Percentiles rank a stretch among this genome's conserved stretches.
phyloP scores from a whole-genome alignment of 495 filamentous ascomycete species.

The Penicillium coprophilum region DNA sequence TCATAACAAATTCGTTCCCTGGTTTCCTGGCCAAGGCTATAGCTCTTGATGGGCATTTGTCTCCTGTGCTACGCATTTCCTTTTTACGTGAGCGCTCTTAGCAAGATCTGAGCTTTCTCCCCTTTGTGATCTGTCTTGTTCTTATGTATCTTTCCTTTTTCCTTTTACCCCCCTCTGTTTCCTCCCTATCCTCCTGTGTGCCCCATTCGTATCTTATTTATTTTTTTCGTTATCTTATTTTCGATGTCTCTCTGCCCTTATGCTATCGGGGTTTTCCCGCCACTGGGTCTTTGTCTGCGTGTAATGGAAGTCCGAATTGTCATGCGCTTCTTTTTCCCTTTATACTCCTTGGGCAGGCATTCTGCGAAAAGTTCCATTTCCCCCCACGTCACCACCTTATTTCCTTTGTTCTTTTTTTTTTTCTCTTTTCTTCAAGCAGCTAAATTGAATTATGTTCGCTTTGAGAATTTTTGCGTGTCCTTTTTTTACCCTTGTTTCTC shows the following conservation, averaged over 20 bases:
- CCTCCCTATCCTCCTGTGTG: constrained; percentile 17
- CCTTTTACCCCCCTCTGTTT: constrained; percentile 11
- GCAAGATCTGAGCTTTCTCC: constrained; percentile 43
- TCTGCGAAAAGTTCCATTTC: constrained; percentile 51
- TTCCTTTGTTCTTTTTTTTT: constrained; percentile 38
- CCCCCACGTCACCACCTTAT: constrained; percentile 28
- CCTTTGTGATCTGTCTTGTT: constrained; percentile 19
- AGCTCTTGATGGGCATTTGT: constrained; percentile 50
- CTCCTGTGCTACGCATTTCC: constrained; percentile 48
- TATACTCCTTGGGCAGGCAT: constrained; percentile 50
- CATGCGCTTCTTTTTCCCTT: constrained; percentile 39
- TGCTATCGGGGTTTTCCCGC: constrained; percentile 25
- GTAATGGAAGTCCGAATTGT: constrained; percentile 42
- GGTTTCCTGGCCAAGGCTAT: constrained; percentile 41
- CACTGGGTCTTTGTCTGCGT: constrained; percentile 38
- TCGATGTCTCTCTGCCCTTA: constrained; percentile 23
- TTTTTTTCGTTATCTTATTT: constrained; percentile 22
- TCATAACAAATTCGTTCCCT: constrained; percentile 45
- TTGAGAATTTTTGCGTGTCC: constrained; percentile 37
- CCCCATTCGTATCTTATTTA: constrained; percentile 17
- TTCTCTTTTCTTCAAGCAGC: constrained; percentile 40
- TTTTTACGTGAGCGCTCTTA: constrained; percentile 49
- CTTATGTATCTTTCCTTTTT: constrained; percentile 20
- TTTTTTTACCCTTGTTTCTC: constrained; percentile 24
- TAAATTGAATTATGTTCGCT: constrained; percentile 47